Evolutionary conservation across 306 rosid species (phyloP), one percentile per base, ranked within the genome.

Genomic region (Cucurbita moschata): DNA sequence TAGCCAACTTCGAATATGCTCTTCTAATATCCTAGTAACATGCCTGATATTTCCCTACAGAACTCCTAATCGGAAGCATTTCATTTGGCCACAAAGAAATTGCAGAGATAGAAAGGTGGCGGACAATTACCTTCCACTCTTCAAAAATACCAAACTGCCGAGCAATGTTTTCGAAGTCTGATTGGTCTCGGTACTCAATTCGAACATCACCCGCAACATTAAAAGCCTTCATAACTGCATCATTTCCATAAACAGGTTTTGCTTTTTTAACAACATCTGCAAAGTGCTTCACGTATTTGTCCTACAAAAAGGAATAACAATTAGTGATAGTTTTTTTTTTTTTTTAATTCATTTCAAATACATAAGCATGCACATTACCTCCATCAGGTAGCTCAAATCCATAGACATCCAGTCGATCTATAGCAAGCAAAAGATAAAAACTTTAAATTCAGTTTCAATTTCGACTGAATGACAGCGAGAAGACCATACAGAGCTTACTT

Each of bases 51-150:
- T 26, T 59, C 65, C 42, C 10, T 23, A 26, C 40, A 26, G 5
- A 10, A 23, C 11, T 57, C 65, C 8, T 3, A 26, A 59, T 40
- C 10, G 54, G 9, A 39, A 18, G 8, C 26, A 39, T 65, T 2
- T 42, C 11, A 8, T 42, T 10, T 42, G 16, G 9, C 37, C 35
- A 66, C 16, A 66, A 66, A 12, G 55, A 49, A 67, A 67, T 46
- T 43, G 55, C 18, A 67, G 72, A 21, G 5, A 30, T 19, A 4
- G 12, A 46, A 67, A 67, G 16, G 10, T 6, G 40, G 21, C 10
- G 16, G 59, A 49, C 64, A 82, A 77, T 69, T 72, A 92, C 98
- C 98, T 93, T 93, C 98, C 98, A 93, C 77, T 93, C 98, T 82
- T 93, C 86, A 72, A 93, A 93, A 76, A 93, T 84, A 81, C 97